Base-by-base conservation (phyloP, 257 asterid genomes). In the Linderniella brevidens region DNA sequence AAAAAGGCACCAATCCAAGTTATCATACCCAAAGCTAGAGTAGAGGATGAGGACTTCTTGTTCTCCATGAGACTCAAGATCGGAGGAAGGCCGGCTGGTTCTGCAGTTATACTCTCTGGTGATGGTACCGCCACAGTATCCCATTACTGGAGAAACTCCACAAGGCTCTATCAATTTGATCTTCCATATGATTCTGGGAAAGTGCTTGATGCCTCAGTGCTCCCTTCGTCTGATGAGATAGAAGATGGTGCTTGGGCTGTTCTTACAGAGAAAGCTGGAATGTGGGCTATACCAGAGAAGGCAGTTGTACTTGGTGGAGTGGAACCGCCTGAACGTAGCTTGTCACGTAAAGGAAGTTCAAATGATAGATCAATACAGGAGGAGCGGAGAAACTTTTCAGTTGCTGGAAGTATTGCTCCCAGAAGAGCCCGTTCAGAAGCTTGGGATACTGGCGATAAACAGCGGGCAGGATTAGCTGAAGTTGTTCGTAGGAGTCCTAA, bases 101-200 rank as follows among this genome's bases (percentile, higher is more conserved):
- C 97, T 60, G 90, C 76, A 54, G 50, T 72, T 62, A 76, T 87
- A 71, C 84, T 83, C 55, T 80, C 95, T 37, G 92, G 88, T 43
- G 97, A 83, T 72, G 97, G 97, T 55, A 87, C 97, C 64, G 97
- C 97, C 51, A 87, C 97, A 43, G 92, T 83, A 58, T 74, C 95
- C 50, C 88, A 87, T 69, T 83, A 80, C 67, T 80, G 85, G 83
- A 76, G 83, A 66, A 68, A 59, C 68, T 77, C 95, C 47, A 82
- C 93, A 48, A 72, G 76, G 52, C 94, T 87, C 44, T 83, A 80
- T 69, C 95, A 80, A 58, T 87, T 87, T 75, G 97, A 87, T 63
- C 68, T 80, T 56, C 97, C 93, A 35, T 56, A 80, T 65, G 97
- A 87, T 78, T 95, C 88, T 56, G 97, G 92, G 42, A 87, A 77